phyloP scores from a whole-genome alignment of 805 yeast genomes.

The Ogataea parapolymorpha region DNA sequence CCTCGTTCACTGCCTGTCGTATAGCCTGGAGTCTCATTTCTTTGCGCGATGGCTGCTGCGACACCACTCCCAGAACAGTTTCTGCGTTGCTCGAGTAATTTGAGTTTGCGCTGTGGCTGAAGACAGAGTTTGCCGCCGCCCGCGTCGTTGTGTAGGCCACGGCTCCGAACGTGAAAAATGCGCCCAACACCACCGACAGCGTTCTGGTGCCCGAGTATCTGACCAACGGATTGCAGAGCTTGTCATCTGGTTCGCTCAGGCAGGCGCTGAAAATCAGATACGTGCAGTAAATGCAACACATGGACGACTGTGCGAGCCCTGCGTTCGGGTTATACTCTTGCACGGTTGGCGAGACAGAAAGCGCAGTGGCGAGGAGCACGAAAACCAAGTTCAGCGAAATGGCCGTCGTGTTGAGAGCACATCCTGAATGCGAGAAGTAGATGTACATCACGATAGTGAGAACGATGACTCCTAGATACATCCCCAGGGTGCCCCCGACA shows the following conservation, averaged over 20 bases:
- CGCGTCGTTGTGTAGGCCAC: slow-evolving; percentile 96
- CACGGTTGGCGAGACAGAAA: slow-evolving; percentile 76
- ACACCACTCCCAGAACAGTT: slow-evolving; percentile 39
- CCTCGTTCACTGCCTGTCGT: slow-evolving; percentile 93
- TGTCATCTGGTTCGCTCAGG: slow-evolving; percentile 95
- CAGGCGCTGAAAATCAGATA: slow-evolving; percentile 90
- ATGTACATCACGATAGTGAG: slow-evolving; percentile 79
- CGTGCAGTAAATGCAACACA: slow-evolving; percentile 92
- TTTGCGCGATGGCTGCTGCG: slow-evolving; percentile 53
- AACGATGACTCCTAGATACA: slow-evolving; percentile 73
- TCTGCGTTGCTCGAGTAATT: slow-evolving; percentile 32
- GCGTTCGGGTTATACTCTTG: slow-evolving; percentile 94
- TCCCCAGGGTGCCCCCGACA: slow-evolving; percentile 79
- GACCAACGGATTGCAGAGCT: slow-evolving; percentile 84
- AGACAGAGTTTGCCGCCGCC: slow-evolving; percentile 82
- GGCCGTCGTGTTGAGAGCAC: slow-evolving; percentile 87
- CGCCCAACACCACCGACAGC: slow-evolving; percentile 82
- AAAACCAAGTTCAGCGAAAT: slow-evolving; percentile 72
- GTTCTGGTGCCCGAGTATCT: slow-evolving; percentile 89
- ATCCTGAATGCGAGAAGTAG: slow-evolving; percentile 76
- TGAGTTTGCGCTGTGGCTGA: slow-evolving; percentile 37
- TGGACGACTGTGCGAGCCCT: slow-evolving; percentile 93
- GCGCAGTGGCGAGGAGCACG: slow-evolving; percentile 56
- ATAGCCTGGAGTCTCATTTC: slow-evolving; percentile 86
- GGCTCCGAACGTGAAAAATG: slow-evolving; percentile 89